Evolutionary conservation across 2,329 filamentous ascomycete species (phyloP).

Genomic region (Pezicula neosporulosa): DNA sequence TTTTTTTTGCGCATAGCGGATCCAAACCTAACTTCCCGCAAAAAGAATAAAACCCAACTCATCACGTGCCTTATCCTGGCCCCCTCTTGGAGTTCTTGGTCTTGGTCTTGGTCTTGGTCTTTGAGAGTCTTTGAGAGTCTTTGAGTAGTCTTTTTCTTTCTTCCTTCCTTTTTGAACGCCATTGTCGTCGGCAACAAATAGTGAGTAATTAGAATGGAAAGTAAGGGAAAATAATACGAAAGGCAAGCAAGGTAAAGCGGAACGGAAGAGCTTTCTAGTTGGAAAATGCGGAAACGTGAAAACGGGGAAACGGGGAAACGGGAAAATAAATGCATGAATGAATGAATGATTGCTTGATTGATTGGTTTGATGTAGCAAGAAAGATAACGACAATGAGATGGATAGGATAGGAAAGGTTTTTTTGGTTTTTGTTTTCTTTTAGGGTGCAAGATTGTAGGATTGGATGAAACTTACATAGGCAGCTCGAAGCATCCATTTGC

Average conservation of each 20-base stretch:
- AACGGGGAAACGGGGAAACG: background rate
- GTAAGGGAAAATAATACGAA: constrained; percentile 1
- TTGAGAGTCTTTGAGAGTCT: too few species aligned
- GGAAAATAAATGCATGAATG: too few species aligned
- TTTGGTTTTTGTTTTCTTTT: too few species aligned
- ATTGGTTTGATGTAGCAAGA: too few species aligned
- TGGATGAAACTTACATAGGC: constrained; percentile 64
- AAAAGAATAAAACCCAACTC: background rate
- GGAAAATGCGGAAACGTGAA: background rate
- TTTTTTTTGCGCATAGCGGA: background rate
- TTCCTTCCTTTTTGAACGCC: background rate
- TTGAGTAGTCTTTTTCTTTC: too few species aligned
- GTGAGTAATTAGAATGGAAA: background rate
- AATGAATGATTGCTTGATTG: too few species aligned
- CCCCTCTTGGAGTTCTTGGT: too few species aligned
- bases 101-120: too few species aligned
- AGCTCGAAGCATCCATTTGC: constrained; percentile 85
- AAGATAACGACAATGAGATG: too few species aligned
- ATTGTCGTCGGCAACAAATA: too few species aligned
- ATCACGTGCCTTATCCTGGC: background rate
- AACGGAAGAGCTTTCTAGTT: background rate
- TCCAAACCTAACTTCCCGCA: background rate
- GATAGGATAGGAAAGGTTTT: background rate
- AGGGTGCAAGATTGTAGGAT: background rate
- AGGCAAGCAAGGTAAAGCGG: constrained; percentile 1